Evolutionary conservation across 805 yeast genomes (phyloP).

Genomic region (Debaryomyces hansenii): DNA sequence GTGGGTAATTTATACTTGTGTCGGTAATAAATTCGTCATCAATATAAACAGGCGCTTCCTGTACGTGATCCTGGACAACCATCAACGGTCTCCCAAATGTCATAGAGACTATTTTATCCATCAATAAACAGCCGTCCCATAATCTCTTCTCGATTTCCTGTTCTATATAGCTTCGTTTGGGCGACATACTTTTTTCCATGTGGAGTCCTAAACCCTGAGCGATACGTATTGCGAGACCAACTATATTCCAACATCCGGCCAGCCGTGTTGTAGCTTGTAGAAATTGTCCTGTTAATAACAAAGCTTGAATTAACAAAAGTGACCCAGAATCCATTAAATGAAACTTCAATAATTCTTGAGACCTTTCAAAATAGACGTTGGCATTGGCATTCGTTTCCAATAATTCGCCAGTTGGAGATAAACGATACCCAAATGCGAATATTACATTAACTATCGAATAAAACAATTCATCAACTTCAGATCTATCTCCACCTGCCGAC

Average conservation of each 20-base stretch:
- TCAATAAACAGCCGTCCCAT: slow-evolving; percentile 24
- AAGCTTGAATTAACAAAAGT: slow-evolving; percentile 19
- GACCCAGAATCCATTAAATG: slow-evolving; percentile 22
- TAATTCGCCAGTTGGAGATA: slow-evolving; percentile 3
- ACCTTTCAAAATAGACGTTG: slow-evolving; percentile 20
- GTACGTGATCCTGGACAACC: too few species aligned
- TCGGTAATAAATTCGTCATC: slow-evolving; percentile 19
- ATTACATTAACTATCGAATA: slow-evolving; percentile 21
- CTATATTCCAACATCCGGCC: slow-evolving; percentile 18
- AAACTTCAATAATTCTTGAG: slow-evolving; percentile 15
- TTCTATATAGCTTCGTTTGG: slow-evolving; percentile 11
- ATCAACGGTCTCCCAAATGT: slow-evolving; percentile 25
- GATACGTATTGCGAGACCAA: slow-evolving; percentile 10
- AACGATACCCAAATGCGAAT: slow-evolving; percentile 20
- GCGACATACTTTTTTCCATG: slow-evolving; percentile 5
- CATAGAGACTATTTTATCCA: slow-evolving; percentile 22
- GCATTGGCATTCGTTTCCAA: slow-evolving; percentile 2
- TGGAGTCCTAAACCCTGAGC: slow-evolving; percentile 14
- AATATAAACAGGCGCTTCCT: slow-evolving; percentile 13
- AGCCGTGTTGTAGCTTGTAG: slow-evolving; percentile 22
- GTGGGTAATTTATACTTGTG: slow-evolving; percentile 3
- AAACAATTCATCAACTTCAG: slow-evolving; percentile 16
- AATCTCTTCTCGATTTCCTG: slow-evolving; percentile 19
- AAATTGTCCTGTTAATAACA: slow-evolving; percentile 21
- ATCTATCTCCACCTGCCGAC: slow-evolving; percentile 5